Evolutionary conservation across 148 eudicot genomes (phyloP), one percentile per base, ranked within the genome.

Genomic region (Nepenthes mirabilis): DNA sequence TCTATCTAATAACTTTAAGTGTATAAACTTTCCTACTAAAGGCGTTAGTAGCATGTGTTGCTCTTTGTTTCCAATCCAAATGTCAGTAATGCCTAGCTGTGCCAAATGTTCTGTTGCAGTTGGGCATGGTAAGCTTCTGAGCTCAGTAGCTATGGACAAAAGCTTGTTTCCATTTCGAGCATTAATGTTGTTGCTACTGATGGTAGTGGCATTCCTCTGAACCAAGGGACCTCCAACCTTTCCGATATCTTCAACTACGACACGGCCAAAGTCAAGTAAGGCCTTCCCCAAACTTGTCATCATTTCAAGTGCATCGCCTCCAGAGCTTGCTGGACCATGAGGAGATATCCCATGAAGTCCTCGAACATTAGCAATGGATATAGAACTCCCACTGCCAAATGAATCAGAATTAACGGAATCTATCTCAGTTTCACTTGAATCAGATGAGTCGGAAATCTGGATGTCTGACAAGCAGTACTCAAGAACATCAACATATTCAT

Each of bases 391-490:
- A 59, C 70, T 70, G 55, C 58, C 49, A 14, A 37, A 33, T 51
- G 63, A 61, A 55, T 71, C 80, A 43, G 68, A 63, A 59, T 23
- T 63, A 32, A 47, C 70, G 52, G 36, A 47, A 74, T 81, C 75
- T 54, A 60, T 55, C 37, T 61, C 70, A 56, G 65, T 64, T 55
- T 61, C 75, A 62, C 54, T 59, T 48, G 69, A 58, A 52, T 49
- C 69, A 63, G 85, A 65, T 52, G 68, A 58, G 36, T 76, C 77
- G 6, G 63, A 68, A 64, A 84, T 70, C 65, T 61, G 78, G 62
- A 93, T 79, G 68, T 93, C 99, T 53, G 99, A 86, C 72, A 93
- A 75, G 68, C 99, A 88, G 76, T 93, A 93, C 68, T 89, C 99
- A 70, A 93, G 95, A 62, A 93, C 99, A 69, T 93, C 99, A 36